A percentile compares a stretch with the other conserved stretches of the same genome.
These are phyloP conservation scores for Trichoderma simmonsii DNA, from an alignment of 2,329 filamentous ascomycete species.

Conservation along the genomic window DNA sequence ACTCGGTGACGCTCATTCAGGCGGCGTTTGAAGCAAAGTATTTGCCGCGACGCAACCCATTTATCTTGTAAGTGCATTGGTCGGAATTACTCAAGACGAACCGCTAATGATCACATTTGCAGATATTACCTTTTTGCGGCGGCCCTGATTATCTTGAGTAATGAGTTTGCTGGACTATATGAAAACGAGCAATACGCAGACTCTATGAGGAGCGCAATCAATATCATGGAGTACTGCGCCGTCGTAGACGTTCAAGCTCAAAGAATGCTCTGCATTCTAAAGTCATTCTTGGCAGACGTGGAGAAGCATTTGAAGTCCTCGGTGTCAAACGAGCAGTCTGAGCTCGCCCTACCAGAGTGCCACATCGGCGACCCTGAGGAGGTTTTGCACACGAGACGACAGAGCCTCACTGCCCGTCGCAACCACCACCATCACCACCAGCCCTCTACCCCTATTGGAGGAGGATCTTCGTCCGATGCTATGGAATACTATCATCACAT, in stretches of 20 bases:
- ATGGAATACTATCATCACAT: slow-evolving; percentile 7
- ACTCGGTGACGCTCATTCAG: slow-evolving; percentile 48
- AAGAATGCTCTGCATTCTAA: slow-evolving; percentile 49
- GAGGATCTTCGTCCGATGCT: not conserved
- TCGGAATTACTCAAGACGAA: not conserved
- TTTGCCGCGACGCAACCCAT: slow-evolving; percentile 52
- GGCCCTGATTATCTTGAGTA: slow-evolving; percentile 52
- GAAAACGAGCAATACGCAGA: slow-evolving; percentile 39
- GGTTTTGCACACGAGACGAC: slow-evolving; percentile 9
- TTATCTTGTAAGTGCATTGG: slow-evolving; percentile 48
- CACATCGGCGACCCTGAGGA: slow-evolving; percentile 11
- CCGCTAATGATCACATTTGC: not conserved
- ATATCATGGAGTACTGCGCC: slow-evolving; percentile 49
- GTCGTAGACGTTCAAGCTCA: slow-evolving; percentile 47
- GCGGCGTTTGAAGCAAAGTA: slow-evolving; percentile 43
- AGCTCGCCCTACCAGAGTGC: not conserved
- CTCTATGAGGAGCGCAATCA: slow-evolving; percentile 43
- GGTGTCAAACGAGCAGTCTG: not conserved
- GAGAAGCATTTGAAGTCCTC: slow-evolving; percentile 10
- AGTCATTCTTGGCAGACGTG: slow-evolving; percentile 39
- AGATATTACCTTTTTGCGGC: slow-evolving; percentile 56
- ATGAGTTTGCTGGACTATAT: slow-evolving; percentile 53
- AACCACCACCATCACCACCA: not conserved
- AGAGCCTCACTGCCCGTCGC: slow-evolving; percentile 6
- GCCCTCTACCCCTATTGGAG: not conserved